Base-by-base conservation (phyloP, 2,329 filamentous ascomycete genomes). In the Bisporella sp. region DNA sequence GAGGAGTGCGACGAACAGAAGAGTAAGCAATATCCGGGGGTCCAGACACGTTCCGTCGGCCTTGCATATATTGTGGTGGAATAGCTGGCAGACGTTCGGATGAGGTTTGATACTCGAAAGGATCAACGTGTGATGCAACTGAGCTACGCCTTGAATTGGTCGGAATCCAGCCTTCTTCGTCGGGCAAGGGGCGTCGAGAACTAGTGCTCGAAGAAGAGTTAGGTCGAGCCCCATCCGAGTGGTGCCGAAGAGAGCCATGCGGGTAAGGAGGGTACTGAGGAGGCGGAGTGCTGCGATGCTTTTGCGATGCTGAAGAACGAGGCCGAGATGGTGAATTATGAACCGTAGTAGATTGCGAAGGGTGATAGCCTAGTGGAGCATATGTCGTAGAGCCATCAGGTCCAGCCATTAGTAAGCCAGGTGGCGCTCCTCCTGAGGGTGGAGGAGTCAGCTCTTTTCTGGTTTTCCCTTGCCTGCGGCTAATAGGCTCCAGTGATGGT, bases 321-420 rank as follows among this genome's bases (percentile, higher is more conserved):
- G 67, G 64, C 42, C 68, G 64, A 32, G 62, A 49, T n/a, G 60
- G 55, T 4, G 62, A 63, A 43, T 52, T 51, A 62, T 67, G 65
- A 53, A 64, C 59, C 44, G 62, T 62, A 57, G 61, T 62, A 8
- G 52, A 48, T 45, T 62, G 54, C 5, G 62, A 51, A 29, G 63
- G 64, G 44, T 70, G 69, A 48, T 72, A 70, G 13, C 68, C 72
- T 41, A 73, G 64, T n/a, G 72, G 67, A 52, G 70, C 62, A 53
- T 74, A 77, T 6, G 71, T 64, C 3, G 70, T 66, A 37, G 35
- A 9, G 50, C 75, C 73, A 58, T 76, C 73, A 37, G 73, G 68
- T 12, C 73, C 71, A 51, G 69, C 66, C 28, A 77, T 62, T 57
- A 76, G 58, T 62, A 75, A 71, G 58, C 74, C 73, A 35, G 73